These are phyloP conservation scores for Fagus sylvatica DNA, from an alignment of 306 rosid genomes.

Conservation along the genomic window DNA sequence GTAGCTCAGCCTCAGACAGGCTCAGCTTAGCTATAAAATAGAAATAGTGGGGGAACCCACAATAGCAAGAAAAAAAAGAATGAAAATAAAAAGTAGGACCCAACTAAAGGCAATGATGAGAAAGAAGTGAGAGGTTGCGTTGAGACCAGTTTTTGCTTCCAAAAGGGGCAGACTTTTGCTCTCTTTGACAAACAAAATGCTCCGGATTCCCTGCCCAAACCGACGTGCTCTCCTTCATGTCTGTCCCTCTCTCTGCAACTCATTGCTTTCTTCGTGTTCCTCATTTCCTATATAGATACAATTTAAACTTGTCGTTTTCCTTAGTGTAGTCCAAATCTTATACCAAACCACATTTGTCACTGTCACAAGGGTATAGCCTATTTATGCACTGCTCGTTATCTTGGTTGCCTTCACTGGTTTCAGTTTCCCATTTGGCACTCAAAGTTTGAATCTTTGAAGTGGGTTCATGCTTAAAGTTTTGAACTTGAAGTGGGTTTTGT, in stretches of 20 bases:
- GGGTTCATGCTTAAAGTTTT: constrained; percentile 17
- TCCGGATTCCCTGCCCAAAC: constrained; percentile 42
- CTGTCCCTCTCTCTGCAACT: constrained; percentile 26
- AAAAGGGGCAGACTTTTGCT: constrained; percentile 32
- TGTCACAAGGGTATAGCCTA: constrained; percentile 30
- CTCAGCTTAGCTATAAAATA: not conserved
- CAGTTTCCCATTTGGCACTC: constrained; percentile 29
- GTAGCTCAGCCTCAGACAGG: too few species aligned
- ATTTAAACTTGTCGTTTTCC: constrained; percentile 48
- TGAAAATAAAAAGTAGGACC: constrained; percentile 11
- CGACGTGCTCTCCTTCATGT: constrained; percentile 50
- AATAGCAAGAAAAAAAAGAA: constrained; percentile 5
- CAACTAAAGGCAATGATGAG: constrained; percentile 35
- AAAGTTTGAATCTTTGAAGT: constrained; percentile 22
- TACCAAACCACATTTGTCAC: constrained; percentile 47
- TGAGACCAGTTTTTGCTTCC: constrained; percentile 35
- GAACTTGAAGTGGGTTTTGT: constrained; percentile 28
- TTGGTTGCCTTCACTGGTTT: constrained; percentile 29
- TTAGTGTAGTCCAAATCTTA: constrained; percentile 47
- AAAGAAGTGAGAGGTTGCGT: constrained; percentile 8
- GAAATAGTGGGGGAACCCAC: constrained; percentile 12
- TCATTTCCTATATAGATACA: constrained; percentile 20
- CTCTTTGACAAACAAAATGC: constrained; percentile 5
- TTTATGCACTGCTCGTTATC: constrained; percentile 22
- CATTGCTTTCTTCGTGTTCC: not conserved